A percentile compares a stretch with the other conserved stretches of the same genome.
phyloP scores from a whole-genome alignment of 768 basidiomycete species.

The Boletellus ananas region DNA sequence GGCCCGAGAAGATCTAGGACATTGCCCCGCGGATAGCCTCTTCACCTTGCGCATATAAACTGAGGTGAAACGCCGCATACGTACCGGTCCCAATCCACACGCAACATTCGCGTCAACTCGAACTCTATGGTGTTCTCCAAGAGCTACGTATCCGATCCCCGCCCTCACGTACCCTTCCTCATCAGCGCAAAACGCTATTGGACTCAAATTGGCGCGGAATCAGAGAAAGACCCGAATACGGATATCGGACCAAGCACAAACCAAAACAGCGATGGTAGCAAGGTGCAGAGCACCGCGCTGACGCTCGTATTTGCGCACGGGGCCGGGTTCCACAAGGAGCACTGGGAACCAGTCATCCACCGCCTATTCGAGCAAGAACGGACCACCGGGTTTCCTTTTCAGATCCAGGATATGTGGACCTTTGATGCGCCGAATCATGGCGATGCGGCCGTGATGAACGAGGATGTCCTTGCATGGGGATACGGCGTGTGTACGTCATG shows the following conservation, averaged over 20 bases:
- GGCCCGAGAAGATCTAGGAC: no score
- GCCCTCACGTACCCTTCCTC: conserved; percentile 7
- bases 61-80: no score
- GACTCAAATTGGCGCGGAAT: background rate
- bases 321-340: conserved; percentile 4
- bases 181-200: conserved; percentile 11
- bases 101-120: no score
- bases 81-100: no score
- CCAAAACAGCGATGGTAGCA: background rate
- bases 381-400: background rate
- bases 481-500: background rate
- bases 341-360: conserved; percentile 4
- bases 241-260: background rate
- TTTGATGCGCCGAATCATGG: conserved; percentile 8
- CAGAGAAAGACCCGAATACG: background rate
- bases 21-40: no score
- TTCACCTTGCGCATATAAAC: no score
- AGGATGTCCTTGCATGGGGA: background rate
- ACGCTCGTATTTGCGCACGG: conserved; percentile 7
- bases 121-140: background rate
- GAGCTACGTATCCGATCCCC: conserved; percentile 9
- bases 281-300: background rate
- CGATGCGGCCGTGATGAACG: conserved; percentile 9
- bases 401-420: conserved; percentile 7
- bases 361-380: background rate